Evolutionary conservation across 164 flowering plant species (phyloP).

Genomic region (Dillenia suffruticosa): DNA sequence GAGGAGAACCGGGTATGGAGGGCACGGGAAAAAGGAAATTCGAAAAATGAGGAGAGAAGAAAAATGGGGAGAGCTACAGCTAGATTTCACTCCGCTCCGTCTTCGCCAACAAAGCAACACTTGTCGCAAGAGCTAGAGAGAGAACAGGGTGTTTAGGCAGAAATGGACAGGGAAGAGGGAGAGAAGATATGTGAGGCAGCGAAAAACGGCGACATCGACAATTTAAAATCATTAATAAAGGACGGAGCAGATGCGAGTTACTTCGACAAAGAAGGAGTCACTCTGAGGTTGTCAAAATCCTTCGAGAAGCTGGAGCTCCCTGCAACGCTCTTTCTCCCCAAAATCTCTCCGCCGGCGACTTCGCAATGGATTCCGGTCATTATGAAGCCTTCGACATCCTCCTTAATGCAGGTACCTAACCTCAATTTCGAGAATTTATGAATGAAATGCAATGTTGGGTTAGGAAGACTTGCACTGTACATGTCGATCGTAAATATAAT

Average conservation of each 20-base stretch:
- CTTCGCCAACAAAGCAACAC: too few relatives aligned
- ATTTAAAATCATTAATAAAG: constrained; percentile 34
- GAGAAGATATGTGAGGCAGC: constrained; percentile 65
- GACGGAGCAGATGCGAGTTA: constrained; percentile 66
- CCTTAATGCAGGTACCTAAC: constrained; percentile 68
- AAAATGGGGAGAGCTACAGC: too few relatives aligned
- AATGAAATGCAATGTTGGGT: too few relatives aligned
- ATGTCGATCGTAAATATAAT: too few relatives aligned
- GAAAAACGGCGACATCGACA: constrained; percentile 43
- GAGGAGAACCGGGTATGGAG: too few relatives aligned
- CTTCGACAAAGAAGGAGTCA: constrained; percentile 72
- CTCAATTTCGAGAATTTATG: too few relatives aligned
- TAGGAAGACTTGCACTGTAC: too few relatives aligned
- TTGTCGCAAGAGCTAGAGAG: neutral
- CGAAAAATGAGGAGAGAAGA: too few relatives aligned
- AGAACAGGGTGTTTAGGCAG: neutral
- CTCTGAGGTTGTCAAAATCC: constrained; percentile 39
- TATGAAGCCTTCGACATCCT: constrained; percentile 81
- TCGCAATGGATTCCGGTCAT: constrained; percentile 84
- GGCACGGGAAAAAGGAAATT: too few relatives aligned
- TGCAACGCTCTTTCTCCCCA: constrained; percentile 93
- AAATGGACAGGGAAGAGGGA: constrained; percentile 22
- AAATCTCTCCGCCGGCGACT: constrained; percentile 84
- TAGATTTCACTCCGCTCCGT: too few relatives aligned
- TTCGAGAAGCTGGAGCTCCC: constrained; percentile 83